Base-by-base conservation (phyloP, 352 stramenopile genomes). In the Phytophthora citrophthora region DNA sequence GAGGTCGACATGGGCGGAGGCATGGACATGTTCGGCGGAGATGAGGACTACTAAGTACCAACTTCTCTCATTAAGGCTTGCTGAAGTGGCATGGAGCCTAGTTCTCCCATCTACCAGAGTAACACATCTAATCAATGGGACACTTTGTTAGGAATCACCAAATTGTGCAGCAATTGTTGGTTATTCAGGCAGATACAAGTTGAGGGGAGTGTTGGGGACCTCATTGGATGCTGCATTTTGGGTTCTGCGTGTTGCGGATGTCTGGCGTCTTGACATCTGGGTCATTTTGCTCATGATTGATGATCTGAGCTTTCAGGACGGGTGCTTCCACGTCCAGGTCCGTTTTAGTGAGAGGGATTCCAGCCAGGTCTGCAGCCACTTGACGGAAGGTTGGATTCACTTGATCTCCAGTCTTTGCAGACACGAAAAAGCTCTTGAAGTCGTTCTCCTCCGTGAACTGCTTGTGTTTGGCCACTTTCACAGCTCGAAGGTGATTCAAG, bases 381-480 rank as follows among this genome's bases (percentile, higher is more conserved):
- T 96, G 85, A 26, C 80, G 85, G 64, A 98, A 97, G 4, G 81
- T 70, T n/a, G 79, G 62, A 63, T 95, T 96, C 49, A 98, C 83
- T 38, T 94, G 76, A 70, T 98, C 94, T n/a, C 94, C 95, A 0
- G 87, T 96, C 74, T 98, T 98, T 18, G 95, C 95, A 24, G 93
- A 98, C 57, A 98, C 82, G 50, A 97, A 93, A 69, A 93, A 98
- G 52, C 82, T 90, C 60, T 95, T 94, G 58, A 96, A 79, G 54
- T 95, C 86, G 76, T 98, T 98, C 65, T 98, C 93, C 39, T 97
- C 90, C 1, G 88, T 94, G 56, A 98, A 98, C 40, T 95, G 87
- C 54, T 97, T 93, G 72, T 97, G 90, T 54, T 96, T 96, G 50
- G 77, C 76, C 3, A 78, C 78, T 52, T 94, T 93, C 8, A 98